phyloP scores from a whole-genome alignment of 2,329 filamentous ascomycete genomes.

The Fusarium falciforme region DNA sequence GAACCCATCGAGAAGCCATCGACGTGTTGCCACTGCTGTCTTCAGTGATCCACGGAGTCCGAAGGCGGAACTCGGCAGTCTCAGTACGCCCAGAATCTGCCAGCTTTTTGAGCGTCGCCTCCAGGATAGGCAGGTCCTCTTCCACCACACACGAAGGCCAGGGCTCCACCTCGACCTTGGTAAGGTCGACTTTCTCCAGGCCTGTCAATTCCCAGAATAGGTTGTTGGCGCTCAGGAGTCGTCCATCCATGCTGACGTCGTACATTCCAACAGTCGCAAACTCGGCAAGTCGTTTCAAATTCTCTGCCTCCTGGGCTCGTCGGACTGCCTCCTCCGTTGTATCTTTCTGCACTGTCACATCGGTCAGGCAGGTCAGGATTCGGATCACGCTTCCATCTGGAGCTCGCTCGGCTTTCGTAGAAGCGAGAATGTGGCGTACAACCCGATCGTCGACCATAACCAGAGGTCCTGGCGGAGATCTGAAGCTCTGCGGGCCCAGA shows the following conservation, averaged over 20 bases:
- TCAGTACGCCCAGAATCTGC: constrained; percentile 55
- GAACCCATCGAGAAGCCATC: constrained; percentile 59
- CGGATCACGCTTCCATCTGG: constrained; percentile 57
- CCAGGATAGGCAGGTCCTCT: constrained; percentile 56
- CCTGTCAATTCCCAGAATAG: constrained; percentile 66
- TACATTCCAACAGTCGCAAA: constrained; percentile 67
- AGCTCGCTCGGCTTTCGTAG: constrained; percentile 59
- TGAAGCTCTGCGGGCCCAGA: constrained; percentile 20
- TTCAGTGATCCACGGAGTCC: constrained; percentile 58
- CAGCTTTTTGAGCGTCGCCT: constrained; percentile 54
- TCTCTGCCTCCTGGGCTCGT: constrained; percentile 63
- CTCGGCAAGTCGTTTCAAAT: constrained; percentile 65
- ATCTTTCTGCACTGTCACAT: constrained; percentile 62
- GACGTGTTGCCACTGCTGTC: constrained; percentile 58
- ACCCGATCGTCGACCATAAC: constrained; percentile 44
- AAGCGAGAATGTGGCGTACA: constrained; percentile 59
- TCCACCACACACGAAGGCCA: constrained; percentile 59
- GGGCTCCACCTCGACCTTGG: constrained; percentile 53
- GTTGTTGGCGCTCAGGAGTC: constrained; percentile 63
- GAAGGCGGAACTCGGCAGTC: constrained; percentile 61
- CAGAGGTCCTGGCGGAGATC: constrained; percentile 23
- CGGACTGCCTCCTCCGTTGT: constrained; percentile 61
- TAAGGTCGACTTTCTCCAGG: constrained; percentile 56
- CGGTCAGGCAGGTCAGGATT: constrained; percentile 62
- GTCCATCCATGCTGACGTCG: constrained; percentile 63